Conservation (phyloP, 106 monocot genomes). For the Allium fistulosum region DNA sequence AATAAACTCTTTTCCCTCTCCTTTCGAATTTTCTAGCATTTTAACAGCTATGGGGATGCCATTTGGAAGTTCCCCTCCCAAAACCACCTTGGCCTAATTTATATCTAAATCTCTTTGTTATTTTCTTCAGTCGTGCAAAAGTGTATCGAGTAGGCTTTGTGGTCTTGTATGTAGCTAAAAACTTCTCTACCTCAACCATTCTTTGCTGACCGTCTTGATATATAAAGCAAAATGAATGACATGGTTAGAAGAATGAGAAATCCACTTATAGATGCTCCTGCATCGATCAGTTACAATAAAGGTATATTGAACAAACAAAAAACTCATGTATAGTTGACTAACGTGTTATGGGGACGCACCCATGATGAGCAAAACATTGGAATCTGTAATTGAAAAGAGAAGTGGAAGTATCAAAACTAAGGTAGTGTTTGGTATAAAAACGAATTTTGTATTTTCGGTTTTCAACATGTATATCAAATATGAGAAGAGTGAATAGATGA, state of each 20-base stretch:
- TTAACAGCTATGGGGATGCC: conserved; percentile 34
- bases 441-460: too few relatives aligned
- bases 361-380: too few relatives aligned
- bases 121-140: conserved; percentile 21
- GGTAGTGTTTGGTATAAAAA: too few relatives aligned
- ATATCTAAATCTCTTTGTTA: conserved; percentile 25
- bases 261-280: conserved; percentile 7
- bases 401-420: too few relatives aligned
- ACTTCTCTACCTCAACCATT: conserved; percentile 22
- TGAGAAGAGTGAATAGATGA: too few relatives aligned
- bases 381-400: too few relatives aligned
- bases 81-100: conserved; percentile 40
- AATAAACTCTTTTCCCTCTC: conserved; percentile 35
- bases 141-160: conserved; percentile 32
- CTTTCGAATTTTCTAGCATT: conserved; percentile 25
- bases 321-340: too few relatives aligned
- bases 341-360: too few relatives aligned
- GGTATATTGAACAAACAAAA: too few relatives aligned
- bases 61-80: conserved; percentile 23
- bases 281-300: too few relatives aligned
- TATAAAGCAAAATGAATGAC: conserved; percentile 8
- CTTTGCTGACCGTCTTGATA: neutral
- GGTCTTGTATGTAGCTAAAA: conserved; percentile 23
- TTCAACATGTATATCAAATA: too few relatives aligned
- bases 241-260: conserved; percentile 3